phyloP scores from a whole-genome alignment of 805 yeast genomes.

The Candida easanensis region DNA sequence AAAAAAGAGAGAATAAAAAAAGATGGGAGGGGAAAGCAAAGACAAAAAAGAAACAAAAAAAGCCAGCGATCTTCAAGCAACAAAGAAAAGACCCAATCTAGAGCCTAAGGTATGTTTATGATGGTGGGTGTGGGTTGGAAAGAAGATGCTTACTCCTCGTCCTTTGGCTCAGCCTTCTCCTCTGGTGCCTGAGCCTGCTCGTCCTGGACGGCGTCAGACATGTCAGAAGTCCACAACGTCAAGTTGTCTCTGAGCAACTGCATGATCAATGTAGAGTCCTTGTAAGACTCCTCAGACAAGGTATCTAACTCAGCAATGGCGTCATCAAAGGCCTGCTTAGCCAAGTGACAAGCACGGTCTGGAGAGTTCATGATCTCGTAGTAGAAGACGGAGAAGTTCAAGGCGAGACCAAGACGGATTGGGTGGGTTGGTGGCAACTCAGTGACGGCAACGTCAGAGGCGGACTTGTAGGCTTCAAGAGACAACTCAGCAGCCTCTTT shows the following conservation, averaged over 20 bases:
- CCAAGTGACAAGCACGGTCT: conserved; percentile 97
- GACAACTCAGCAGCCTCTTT: conserved; percentile 91
- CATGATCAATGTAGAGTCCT: conserved; percentile 98
- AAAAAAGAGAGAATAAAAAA: conserved; percentile 9
- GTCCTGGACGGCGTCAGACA: conserved; percentile 76
- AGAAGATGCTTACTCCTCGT: conserved; percentile 28
- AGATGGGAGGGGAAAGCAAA: conserved; percentile 3
- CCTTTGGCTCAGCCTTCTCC: conserved; percentile 31
- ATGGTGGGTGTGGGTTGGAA: not conserved
- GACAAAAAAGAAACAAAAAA: conserved; percentile 9
- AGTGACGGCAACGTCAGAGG: conserved; percentile 94
- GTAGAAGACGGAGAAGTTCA: conserved; percentile 96
- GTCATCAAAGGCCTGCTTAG: conserved; percentile 98
- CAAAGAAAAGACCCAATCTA: not conserved
- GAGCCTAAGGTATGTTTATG: not conserved
- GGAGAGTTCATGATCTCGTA: conserved; percentile 98
- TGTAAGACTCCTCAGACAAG: conserved; percentile 95
- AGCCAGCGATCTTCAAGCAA: conserved; percentile 1
- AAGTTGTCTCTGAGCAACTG: conserved; percentile 97
- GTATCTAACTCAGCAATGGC: conserved; percentile 99
- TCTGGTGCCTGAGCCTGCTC: conserved; percentile 39
- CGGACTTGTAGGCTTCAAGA: conserved; percentile 90
- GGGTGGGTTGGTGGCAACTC: conserved; percentile 99
- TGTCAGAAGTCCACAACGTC: conserved; percentile 96
- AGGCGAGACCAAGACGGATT: conserved; percentile 95